A percentile compares a stretch with the other conserved stretches of the same genome.
phyloP scores from a whole-genome alignment of 2,329 filamentous ascomycete species.

The Fusarium globosum region DNA sequence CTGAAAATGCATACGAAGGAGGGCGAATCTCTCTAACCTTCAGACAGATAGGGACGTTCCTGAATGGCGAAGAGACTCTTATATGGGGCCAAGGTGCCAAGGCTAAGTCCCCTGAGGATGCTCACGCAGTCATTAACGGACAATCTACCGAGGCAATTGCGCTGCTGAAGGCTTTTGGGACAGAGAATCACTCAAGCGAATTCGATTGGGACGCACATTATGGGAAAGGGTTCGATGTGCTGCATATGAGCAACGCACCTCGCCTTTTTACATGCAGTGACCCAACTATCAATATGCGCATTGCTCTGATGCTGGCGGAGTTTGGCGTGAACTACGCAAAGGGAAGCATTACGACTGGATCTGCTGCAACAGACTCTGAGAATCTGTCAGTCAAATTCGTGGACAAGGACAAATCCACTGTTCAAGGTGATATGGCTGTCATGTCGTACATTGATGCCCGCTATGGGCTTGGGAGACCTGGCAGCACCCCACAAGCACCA shows the following conservation, averaged over 20 bases:
- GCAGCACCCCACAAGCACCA: conserved; percentile 37
- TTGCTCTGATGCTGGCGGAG: conserved; percentile 63
- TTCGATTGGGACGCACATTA: conserved; percentile 84
- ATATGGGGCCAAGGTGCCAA: conserved; percentile 96
- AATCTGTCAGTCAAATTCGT: conserved; percentile 58
- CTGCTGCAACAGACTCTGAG: conserved; percentile 2
- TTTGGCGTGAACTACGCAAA: conserved; percentile 59
- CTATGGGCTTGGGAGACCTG: conserved; percentile 53
- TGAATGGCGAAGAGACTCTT: conserved; percentile 68
- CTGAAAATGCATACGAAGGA: conserved; percentile 78
- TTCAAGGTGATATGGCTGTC: conserved; percentile 63
- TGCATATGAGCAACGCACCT: conserved; percentile 69
- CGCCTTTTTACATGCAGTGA: conserved; percentile 64
- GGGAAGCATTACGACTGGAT: conserved; percentile 53
- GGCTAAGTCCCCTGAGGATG: conserved; percentile 70
- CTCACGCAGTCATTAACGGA: conserved; percentile 75
- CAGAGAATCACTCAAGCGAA: conserved; percentile 79
- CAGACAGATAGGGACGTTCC: conserved; percentile 86
- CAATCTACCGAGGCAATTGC: conserved; percentile 71
- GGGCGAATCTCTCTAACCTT: conserved; percentile 94
- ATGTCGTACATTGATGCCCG: conserved; percentile 70
- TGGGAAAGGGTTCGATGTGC: conserved; percentile 84
- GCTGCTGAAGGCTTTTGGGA: conserved; percentile 83
- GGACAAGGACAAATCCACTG: conserved; percentile 65
- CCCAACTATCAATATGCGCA: conserved; percentile 58